Evolutionary conservation across 805 yeast species (phyloP), one percentile per base, ranked within the genome.

Genomic region (Isabelozyma rhagii): DNA sequence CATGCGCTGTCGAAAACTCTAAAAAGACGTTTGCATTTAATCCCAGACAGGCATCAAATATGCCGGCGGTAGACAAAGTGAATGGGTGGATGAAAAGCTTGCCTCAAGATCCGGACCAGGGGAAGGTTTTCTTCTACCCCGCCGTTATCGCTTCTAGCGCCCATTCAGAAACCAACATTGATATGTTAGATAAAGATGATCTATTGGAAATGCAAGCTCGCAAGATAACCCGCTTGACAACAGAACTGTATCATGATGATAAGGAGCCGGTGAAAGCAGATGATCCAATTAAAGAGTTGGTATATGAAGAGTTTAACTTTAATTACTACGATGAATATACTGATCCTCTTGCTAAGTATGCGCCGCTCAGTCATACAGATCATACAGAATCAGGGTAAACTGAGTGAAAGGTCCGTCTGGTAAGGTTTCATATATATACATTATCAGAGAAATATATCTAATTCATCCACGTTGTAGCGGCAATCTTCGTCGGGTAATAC

Each of bases 41-140:
- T 51, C 93, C 93, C 10, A 72, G 89, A 58, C 66, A 66, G 29
- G 82, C 83, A 2, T 68, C 77, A 8, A 83, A 82, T 62, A 86
- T 87, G 91, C 75, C 82, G 1, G 79, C 76, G 53, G 70, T 66
- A 44, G 93, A 87, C 57, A 87, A 87, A 57, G 87, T 87, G 0
- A 72, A 72, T 39, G 67, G 63, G 6, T 87, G 94, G 94, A 77
- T 87, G 36, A 67, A 69, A 3, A 71, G 74, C 28, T 76, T 87
- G 3, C 92, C 92, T 1, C 53, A 55, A 14, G 42, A 59, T 14
- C 50, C 55, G 48, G 51, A 58, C 25, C 68, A 61, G 45, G 76
- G 74, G n/a, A 13, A 31, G n/a, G 5, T 31, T 31, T 31, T 10
- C n/a, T 81, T 85, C 53, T 82, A 74, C 52, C 80, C 84, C 0